Base-by-base conservation (phyloP, 495 filamentous ascomycete genomes). In the Tetracladium marchalianum region DNA sequence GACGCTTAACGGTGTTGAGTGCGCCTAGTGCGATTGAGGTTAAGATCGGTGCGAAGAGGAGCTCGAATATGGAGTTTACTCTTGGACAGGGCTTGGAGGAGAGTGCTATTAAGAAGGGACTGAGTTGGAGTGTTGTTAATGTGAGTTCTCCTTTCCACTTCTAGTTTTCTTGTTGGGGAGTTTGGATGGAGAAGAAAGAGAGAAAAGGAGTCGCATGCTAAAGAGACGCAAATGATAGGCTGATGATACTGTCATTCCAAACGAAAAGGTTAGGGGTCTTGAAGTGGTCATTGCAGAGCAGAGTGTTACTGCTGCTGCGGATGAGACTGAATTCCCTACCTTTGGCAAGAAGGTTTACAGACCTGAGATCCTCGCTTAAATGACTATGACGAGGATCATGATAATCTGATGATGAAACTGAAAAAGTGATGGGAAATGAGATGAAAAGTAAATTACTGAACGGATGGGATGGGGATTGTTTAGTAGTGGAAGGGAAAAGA, bases 41-140 rank as follows among this genome's bases (percentile, higher is more conserved):
- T 53, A 54, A 56, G 61, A 60, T 46, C 36, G 22, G 31, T 41
- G 1, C 6, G 56, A 65, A 39, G 49, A 39, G 15, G 55, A 42
- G 0, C 18, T 41, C 13, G 41, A 50, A 17, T 44, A 64, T 38
- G 53, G 58, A 45, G 57, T 64, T 27, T 27, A 27, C 22, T 7
- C 7, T 27, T 3, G 22, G 22, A 27, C 22, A 3, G 3, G 22
- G 22, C 0, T 62, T 62, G 27, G 62, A 62, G 4, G 61, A 61
- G 35, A 57, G 67, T 10, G 58, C 65, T 24, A 46, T 68, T 18
- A 67, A 63, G 0, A 51, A 60, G 18, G 65, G 63, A 39, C 50
- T 68, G 48, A 51, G 61, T 44, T 56, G 60, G 52, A 56, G 62
- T 31, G 62, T 64, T 31, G 41, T 57, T 1, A 57, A 39, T 1